Evolutionary conservation across 805 yeast species (phyloP).

Genomic region (Myxozyma neotropica): DNA sequence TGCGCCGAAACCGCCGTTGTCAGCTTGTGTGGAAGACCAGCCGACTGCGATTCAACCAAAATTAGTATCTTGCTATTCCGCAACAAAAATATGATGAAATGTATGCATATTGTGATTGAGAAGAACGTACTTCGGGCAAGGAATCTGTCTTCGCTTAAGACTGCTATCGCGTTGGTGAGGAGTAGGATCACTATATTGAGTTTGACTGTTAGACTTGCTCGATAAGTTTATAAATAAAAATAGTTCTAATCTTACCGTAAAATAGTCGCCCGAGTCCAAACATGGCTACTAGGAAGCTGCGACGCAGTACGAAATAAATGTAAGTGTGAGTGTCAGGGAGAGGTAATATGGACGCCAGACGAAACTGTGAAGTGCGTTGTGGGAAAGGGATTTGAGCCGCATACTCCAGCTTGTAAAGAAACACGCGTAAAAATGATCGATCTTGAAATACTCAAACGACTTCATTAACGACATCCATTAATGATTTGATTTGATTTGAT

Average conservation of each 20-base stretch:
- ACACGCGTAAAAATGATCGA: not conserved
- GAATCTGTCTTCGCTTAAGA: conserved; percentile 78
- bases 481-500: no score
- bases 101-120: no score
- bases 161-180: conserved; percentile 72
- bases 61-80: no score
- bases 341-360: not conserved
- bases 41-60: no score
- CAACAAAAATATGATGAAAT: no score
- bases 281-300: conserved; percentile 35
- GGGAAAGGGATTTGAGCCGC: not conserved
- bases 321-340: no score
- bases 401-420: not conserved
- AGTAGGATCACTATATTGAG: conserved; percentile 45
- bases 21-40: conserved; percentile 47
- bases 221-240: not conserved
- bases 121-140: conserved; percentile 60
- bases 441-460: not conserved
- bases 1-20: conserved; percentile 49
- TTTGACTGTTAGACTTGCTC: no score
- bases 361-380: not conserved
- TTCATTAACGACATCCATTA: no score
- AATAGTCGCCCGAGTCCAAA: conserved; percentile 45
- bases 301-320: no score
- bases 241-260: conserved; percentile 37